Evolutionary conservation across 257 asterid species (phyloP).

Genomic region (Galeopsis tetrahit): DNA sequence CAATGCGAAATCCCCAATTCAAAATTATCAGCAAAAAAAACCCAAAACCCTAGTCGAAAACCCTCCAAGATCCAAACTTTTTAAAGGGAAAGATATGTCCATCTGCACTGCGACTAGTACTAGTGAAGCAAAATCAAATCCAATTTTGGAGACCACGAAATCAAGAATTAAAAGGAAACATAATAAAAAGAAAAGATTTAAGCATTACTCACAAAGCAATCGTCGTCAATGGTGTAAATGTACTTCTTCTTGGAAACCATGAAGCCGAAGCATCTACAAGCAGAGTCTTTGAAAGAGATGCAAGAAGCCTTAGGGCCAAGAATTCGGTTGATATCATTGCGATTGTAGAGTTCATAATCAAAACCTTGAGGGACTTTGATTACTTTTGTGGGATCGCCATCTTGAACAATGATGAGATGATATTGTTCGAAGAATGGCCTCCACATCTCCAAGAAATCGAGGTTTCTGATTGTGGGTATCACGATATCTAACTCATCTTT

Average conservation of each 20-base stretch:
- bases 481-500: slow-evolving; percentile 78
- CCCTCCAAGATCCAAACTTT: slow-evolving; percentile 36
- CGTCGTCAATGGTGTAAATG: slow-evolving; percentile 78
- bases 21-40: slow-evolving; percentile 1
- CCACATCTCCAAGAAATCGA: slow-evolving; percentile 90
- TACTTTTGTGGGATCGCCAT: slow-evolving; percentile 72
- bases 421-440: slow-evolving; percentile 74
- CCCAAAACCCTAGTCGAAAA: slow-evolving; percentile 22
- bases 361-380: slow-evolving; percentile 73
- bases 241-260: slow-evolving; percentile 89
- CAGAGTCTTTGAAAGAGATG: slow-evolving; percentile 79
- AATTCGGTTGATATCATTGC: slow-evolving; percentile 78
- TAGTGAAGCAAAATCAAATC: slow-evolving; percentile 27
- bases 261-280: slow-evolving; percentile 78
- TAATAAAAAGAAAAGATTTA: not conserved
- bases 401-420: slow-evolving; percentile 82
- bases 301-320: slow-evolving; percentile 83
- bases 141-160: no score
- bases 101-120: not conserved
- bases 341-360: slow-evolving; percentile 73
- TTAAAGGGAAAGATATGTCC: slow-evolving; percentile 5
- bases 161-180: not conserved
- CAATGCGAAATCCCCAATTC: not conserved
- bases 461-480: slow-evolving; percentile 80
- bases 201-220: slow-evolving; percentile 71